Evolutionary conservation across 345 rosid genomes (phyloP), one percentile per base, ranked within the genome.

Genomic region (Eutrema yunnanense): DNA sequence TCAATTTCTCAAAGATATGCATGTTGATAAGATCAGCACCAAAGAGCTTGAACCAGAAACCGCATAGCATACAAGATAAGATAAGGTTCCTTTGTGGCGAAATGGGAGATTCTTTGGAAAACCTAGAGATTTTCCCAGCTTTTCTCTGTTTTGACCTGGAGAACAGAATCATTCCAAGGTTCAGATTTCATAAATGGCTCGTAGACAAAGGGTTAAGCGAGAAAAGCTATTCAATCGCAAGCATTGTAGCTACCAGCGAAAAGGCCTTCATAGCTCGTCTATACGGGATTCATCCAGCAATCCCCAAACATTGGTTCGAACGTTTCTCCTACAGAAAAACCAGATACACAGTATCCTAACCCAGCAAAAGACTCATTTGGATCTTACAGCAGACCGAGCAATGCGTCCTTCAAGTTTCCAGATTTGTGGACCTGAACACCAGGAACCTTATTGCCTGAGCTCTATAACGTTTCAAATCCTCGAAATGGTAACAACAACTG

Each of bases 181-280:
- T 69, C 54, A 77, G 82, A 74, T 80, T 86, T 68, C 84, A 87
- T 59, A 77, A 29, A 37, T 83, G 88, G 89, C 86, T 90, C 16
- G 26, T 14, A 44, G 87, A 82, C 71, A 84, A 75, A 41, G 89
- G 90, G 11, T 65, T 83, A 48, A 71, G 79, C 61, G 46, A 62
- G 51, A 77, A 8, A 64, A 72, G 70, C 59, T 87, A 90, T 75
- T 81, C 88, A 27, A 65, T 86, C 34, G 82, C 86, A 16, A 87
- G 90, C 84, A 80, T 90, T 43, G 83, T 90, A 70, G 90, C 96
- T 54, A 82, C 88, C 6, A 79, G 90, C 71, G 89, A 87, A 62
- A 87, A 82, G 82, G 69, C 63, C 6, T 87, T 84, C 69, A 19
- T 87, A 27, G 67, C 78, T 62, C 88, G 96, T 52, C 47, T 87